These are phyloP conservation scores for Alternaria novae-zelandiae DNA, from an alignment of 2,329 filamentous ascomycete genomes.

Conservation along the genomic window DNA sequence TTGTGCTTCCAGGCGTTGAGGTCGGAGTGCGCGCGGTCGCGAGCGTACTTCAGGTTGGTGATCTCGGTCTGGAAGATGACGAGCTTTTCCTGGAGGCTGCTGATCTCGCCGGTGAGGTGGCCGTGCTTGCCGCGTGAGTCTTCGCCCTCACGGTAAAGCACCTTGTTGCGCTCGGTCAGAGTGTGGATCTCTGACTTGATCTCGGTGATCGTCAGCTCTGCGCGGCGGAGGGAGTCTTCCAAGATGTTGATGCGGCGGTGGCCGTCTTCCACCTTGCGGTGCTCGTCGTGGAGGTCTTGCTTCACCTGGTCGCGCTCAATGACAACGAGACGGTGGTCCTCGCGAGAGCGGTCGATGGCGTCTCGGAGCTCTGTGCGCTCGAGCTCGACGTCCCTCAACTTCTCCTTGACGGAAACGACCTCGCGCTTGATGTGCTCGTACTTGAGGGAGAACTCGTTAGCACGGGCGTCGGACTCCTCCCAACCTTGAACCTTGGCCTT, in stretches of 20 bases:
- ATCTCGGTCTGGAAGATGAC: slow-evolving; percentile 28
- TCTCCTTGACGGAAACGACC: slow-evolving; percentile 31
- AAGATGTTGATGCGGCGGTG: slow-evolving; percentile 24
- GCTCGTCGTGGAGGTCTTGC: slow-evolving; percentile 29
- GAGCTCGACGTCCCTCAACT: slow-evolving; percentile 24
- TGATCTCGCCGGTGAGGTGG: slow-evolving; percentile 19
- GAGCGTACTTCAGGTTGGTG: slow-evolving; percentile 23
- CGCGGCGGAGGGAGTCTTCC: slow-evolving; percentile 29
- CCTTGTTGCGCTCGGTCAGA: slow-evolving; percentile 26
- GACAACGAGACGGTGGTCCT: slow-evolving; percentile 27
- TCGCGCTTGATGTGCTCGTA: slow-evolving; percentile 34
- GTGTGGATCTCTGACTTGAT: slow-evolving; percentile 22
- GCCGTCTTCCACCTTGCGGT: slow-evolving; percentile 19
- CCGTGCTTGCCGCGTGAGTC: slow-evolving; percentile 23
- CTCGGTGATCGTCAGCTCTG: slow-evolving; percentile 20
- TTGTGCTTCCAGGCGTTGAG: slow-evolving; percentile 31
- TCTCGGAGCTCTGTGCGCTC: slow-evolving; percentile 28
- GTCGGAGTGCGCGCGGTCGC: slow-evolving; percentile 27
- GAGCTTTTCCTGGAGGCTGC: slow-evolving; percentile 21
- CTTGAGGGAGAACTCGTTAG: slow-evolving; percentile 25
- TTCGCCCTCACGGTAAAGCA: slow-evolving; percentile 23
- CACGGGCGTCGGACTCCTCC: slow-evolving; percentile 31
- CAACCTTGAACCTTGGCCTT: slow-evolving; percentile 25
- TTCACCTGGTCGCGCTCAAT: slow-evolving; percentile 33
- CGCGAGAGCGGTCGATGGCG: slow-evolving; percentile 20